Evolutionary conservation across 2,329 filamentous ascomycete species (phyloP).

Genomic region (Cordyceps cicadae): DNA sequence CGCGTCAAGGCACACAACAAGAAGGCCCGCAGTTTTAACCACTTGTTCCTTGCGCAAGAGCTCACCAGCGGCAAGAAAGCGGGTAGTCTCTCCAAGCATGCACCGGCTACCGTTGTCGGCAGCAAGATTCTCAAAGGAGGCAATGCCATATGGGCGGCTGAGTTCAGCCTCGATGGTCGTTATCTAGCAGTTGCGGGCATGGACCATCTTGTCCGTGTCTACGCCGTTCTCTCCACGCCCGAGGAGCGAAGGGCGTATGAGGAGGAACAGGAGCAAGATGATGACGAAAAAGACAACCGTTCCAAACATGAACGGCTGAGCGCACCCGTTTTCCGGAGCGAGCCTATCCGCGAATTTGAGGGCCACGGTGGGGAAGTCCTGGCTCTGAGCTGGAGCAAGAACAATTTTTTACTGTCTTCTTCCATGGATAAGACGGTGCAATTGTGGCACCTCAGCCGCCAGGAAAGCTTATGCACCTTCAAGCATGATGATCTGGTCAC

Average conservation of each 20-base stretch:
- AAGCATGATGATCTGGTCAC: constrained; percentile 94
- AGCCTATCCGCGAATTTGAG: constrained; percentile 69
- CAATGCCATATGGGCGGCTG: constrained; percentile 81
- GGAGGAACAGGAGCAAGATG: constrained; percentile 49
- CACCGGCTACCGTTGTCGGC: constrained; percentile 29
- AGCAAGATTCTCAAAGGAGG: constrained; percentile 36
- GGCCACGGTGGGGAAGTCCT: constrained; percentile 82
- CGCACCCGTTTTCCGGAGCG: constrained; percentile 80
- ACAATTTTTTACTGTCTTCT: constrained; percentile 90
- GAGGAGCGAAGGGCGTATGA: constrained; percentile 72
- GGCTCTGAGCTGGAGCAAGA: constrained; percentile 97
- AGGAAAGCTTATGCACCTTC: constrained; percentile 86
- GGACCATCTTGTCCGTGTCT: constrained; percentile 77
- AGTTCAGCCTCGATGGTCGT: constrained; percentile 86
- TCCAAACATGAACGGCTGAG: constrained; percentile 56
- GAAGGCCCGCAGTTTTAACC: constrained; percentile 72
- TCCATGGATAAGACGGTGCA: constrained; percentile 98
- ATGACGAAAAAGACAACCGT: constrained; percentile 23
- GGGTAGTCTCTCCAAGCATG: constrained; percentile 21
- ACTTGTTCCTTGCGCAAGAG: constrained; percentile 86
- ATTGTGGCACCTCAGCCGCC: constrained; percentile 80
- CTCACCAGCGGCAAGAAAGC: constrained; percentile 52
- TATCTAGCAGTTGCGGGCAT: constrained; percentile 90
- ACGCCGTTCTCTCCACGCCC: constrained; percentile 74
- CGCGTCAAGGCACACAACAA: constrained; percentile 76